Evolutionary conservation across 768 basidiomycete genomes (phyloP).

Genomic region (Leccinellum luteum): DNA sequence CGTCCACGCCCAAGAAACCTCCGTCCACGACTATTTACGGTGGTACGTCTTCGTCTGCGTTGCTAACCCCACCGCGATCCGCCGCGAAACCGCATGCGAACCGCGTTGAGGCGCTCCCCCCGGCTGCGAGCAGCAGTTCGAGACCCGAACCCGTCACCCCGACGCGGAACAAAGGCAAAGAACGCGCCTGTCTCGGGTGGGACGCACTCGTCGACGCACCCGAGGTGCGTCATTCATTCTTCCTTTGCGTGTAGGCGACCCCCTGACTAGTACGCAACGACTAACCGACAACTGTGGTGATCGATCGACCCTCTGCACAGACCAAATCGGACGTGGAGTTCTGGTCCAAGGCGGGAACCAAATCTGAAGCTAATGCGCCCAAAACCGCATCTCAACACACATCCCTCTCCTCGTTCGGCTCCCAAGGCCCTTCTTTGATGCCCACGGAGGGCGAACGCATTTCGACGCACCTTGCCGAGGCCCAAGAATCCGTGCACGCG

Average conservation of each 20-base stretch:
- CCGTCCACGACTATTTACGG: not conserved
- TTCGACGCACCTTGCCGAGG: slow-evolving; percentile 1
- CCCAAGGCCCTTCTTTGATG: not conserved
- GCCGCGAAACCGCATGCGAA: not conserved
- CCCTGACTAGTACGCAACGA: slow-evolving; percentile 9
- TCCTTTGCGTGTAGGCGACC: not conserved
- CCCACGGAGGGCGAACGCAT: slow-evolving; percentile 26
- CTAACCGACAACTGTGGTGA: not conserved
- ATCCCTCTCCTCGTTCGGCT: not conserved
- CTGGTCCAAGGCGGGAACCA: not conserved
- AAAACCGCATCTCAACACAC: not conserved
- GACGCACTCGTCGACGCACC: slow-evolving; percentile 1
- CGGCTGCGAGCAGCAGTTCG: not conserved
- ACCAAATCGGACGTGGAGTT: not conserved
- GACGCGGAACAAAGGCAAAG: slow-evolving; percentile 27
- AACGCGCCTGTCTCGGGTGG: slow-evolving; percentile 3
- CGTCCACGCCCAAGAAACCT: slow-evolving; percentile 17
- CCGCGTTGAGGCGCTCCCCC: not conserved
- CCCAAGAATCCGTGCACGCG: not conserved
- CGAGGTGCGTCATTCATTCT: slow-evolving; percentile 4
- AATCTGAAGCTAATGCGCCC: not conserved
- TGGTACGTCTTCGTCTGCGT: not conserved
- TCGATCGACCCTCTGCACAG: slow-evolving; percentile 9
- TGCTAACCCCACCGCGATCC: slow-evolving; percentile 26
- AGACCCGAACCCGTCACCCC: slow-evolving; percentile 18